Base-by-base conservation (phyloP, 2,329 filamentous ascomycete species). In the Aspergillus brunneoviolaceus region DNA sequence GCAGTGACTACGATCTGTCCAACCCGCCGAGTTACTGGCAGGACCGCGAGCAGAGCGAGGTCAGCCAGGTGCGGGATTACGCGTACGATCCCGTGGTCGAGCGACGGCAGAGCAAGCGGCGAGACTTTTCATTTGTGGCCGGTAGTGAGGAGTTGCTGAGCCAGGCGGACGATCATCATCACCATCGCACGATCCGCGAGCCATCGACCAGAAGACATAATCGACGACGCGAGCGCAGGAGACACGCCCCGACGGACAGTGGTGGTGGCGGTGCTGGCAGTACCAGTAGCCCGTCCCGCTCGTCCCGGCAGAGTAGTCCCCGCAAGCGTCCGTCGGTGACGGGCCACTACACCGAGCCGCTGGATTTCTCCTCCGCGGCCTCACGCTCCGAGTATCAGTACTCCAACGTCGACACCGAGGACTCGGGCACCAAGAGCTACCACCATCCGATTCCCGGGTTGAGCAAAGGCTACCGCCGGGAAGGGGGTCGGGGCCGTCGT, bases 1-100 rank as follows among this genome's bases (percentile, higher is more conserved):
- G 90, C 75, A 89, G 88, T 52, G 87, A 88, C 65, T 85, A 84
- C 70, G 87, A 87, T 35, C 84, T 81, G n/a, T 85, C 87, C 42
- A 84, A 67, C 81, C 86, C 54, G 83, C 86, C 62, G 84, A 90
- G 64, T 77, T 58, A 80, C 59, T 78, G 39, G 39, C 39, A 45
- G n/a, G 14, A 77, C 60, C 70, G 27, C 27, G 27, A 78, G 67
- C 71, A 79, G 65, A 76, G 72, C 51, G 74, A 77, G 48, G 70
- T 85, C 83, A 57, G 80, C 69, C 73, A 86, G 80, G 61, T 73
- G 35, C 75, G 72, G 59, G 80, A 79, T 63, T 78, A 75, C 59
- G 76, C 76, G 39, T 72, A 73, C 47, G 69, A 50, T 23, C 23
- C 49, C 23, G 23, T 29, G 25, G 12, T 19, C 16, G 3, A 45